Percentiles rank a stretch among this genome's conserved stretches.
Evolutionary conservation across 352 stramenopile genomes (phyloP).

Genomic region (Globisporangium spinosum): DNA sequence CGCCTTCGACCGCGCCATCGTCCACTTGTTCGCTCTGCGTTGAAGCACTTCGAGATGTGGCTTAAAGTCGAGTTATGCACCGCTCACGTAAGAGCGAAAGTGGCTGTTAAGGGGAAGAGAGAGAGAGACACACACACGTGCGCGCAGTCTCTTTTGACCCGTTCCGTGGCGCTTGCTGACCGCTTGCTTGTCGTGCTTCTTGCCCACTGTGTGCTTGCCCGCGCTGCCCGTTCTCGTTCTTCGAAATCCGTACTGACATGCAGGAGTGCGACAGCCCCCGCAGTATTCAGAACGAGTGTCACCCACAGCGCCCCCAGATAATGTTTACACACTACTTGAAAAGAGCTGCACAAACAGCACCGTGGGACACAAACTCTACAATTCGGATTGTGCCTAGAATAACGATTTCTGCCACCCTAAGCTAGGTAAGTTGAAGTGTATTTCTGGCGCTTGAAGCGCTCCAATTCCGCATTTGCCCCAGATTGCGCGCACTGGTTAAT

Average conservation of each 20-base stretch:
- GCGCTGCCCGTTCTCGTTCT: background rate
- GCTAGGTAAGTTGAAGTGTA: constrained; percentile 6
- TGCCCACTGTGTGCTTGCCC: background rate
- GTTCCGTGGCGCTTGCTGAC: background rate
- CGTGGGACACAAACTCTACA: background rate
- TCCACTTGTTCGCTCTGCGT: background rate
- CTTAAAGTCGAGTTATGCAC: background rate
- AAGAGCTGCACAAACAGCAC: background rate
- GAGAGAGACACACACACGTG: background rate
- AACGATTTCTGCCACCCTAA: background rate
- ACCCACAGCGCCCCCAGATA: background rate
- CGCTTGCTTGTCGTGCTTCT: background rate
- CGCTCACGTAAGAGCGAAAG: too few relatives aligned
- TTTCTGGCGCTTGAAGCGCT: background rate
- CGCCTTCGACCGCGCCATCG: constrained; percentile 17
- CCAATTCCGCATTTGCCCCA: background rate
- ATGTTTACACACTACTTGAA: constrained; percentile 2
- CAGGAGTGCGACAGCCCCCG: background rate
- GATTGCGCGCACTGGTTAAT: background rate
- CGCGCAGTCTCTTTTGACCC: background rate
- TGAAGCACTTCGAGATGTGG: background rate
- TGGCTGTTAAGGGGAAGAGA: background rate
- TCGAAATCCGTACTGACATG: background rate
- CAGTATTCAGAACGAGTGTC: background rate
- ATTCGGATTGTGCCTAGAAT: background rate